Evolutionary conservation across 1,284 basidiomycete species (phyloP), one percentile per base, ranked within the genome.

Genomic region (Clitocybe nebularis): DNA sequence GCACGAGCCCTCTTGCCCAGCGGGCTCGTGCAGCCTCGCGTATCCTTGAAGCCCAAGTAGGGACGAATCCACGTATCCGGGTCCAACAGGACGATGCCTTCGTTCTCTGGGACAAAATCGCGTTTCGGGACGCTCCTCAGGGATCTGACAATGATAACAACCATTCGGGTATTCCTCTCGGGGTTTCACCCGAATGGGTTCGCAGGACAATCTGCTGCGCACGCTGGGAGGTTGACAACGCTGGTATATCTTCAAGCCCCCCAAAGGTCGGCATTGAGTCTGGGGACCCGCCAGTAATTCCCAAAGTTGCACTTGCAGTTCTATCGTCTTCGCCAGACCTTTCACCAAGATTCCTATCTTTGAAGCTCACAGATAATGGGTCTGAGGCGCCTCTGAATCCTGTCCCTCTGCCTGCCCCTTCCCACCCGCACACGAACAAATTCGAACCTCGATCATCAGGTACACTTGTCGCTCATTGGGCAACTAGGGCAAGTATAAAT

Each of bases 1-100:
- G 92, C 1, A 81, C 81, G 0, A 84, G 74, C 23, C 66, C 77
- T 0, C 74, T 91, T 14, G 90, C 91, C 0, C 79, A 87, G 52
- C 82, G 85, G 10, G 92, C 92, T 3, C 81, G 89, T 26, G 77
- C 83, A 0, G 89, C 89, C 10, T 90, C 87, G 11, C 81, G 89
- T 20, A 79, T 87, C 43, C 73, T 92, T 24, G 89, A 92, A 59
- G 81, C 82, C 1, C 84, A 89, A 61, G 87, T 90, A 29, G 87
- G 87, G 23, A 73, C 77, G 17, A 89, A 90, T 57, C 72, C 79
- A 2, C 81, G 87, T 45, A 86, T 89, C 47, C 73, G 77, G 7
- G 84, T 89, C 13, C 87, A 89, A 62, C 72, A 75, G 23, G 87
- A 89, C 52, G 79, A 85, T 36, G 87, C 84, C 1, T 89, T 81